These are phyloP conservation scores for Agapanthus africanus DNA, from an alignment of 106 monocot species.

Conservation along the genomic window DNA sequence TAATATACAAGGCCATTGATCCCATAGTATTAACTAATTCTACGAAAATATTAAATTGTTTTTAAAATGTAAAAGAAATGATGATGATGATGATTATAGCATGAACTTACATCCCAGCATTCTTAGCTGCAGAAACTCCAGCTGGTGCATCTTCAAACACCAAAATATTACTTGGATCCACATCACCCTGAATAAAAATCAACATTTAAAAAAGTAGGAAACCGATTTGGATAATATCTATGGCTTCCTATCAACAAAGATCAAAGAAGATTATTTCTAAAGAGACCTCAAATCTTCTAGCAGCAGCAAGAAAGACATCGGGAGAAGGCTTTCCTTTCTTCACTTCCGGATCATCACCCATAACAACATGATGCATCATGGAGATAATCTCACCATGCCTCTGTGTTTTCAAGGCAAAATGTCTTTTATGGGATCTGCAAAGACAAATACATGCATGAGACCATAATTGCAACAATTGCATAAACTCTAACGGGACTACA, in stretches of 20 bases:
- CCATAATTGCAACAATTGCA: slow-evolving; percentile 20
- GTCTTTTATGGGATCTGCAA: slow-evolving; percentile 41
- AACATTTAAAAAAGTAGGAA: background rate
- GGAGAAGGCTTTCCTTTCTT: slow-evolving; percentile 87
- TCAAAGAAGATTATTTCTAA: background rate
- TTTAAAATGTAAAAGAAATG: background rate
- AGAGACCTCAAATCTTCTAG: slow-evolving; percentile 73
- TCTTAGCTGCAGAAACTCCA: slow-evolving; percentile 73
- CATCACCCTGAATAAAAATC: slow-evolving; percentile 14
- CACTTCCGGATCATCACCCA: slow-evolving; percentile 83
- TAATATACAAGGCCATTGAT: background rate
- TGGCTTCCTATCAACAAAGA: background rate
- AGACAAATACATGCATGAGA: no score
- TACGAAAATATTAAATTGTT: slow-evolving; percentile 18
- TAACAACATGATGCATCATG: slow-evolving; percentile 88
- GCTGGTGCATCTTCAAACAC: slow-evolving; percentile 80
- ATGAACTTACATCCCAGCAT: slow-evolving; percentile 61
- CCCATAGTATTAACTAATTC: background rate
- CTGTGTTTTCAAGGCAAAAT: slow-evolving; percentile 79
- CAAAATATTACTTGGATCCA: slow-evolving; percentile 42
- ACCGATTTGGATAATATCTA: background rate
- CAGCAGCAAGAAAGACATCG: slow-evolving; percentile 71
- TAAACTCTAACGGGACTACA: no score
- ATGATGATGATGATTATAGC: background rate
- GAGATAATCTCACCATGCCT: slow-evolving; percentile 60